Evolutionary conservation across 2,329 filamentous ascomycete genomes (phyloP), one percentile per base, ranked within the genome.

Genomic region (Aspergillus viridinutans): DNA sequence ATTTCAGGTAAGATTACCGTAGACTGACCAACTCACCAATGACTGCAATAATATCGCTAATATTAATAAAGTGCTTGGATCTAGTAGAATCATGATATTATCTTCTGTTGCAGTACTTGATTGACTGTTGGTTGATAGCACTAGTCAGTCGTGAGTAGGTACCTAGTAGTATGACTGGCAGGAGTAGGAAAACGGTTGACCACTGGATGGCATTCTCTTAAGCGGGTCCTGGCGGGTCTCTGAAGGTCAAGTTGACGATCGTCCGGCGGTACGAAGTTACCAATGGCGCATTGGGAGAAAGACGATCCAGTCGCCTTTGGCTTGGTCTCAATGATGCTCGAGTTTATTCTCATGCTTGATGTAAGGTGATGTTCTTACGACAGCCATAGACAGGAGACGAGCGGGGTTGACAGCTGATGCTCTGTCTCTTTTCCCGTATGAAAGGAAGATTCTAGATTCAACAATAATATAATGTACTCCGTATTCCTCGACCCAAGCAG

Each of bases 241-340:
- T 55, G 35, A 48, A 54, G 53, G 49, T 60, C 38, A 54, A 52
- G 57, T 54, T 60, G 60, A 62, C 12, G 43, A 47, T 58, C 59
- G 32, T 59, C 56, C 49, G 48, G 29, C 52, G 50, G 55, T 57
- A 9, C 61, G 25, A 58, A 55, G 58, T 50, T 56, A 28, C 47
- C 4, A 23, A 5, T 4, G 42, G 42, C 42, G 23, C 43, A 23
- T 14, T 21, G 23, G 23, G 23, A 14, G 43, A 26, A 47, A 47
- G 23, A 26, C 10, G 21, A 23, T 38, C 32, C 43, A 26, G 23
- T 47, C 23, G 43, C 23, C 42, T 26, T 17, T 17, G 32, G 17
- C 43, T 47, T 12, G 43, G 43, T 38, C 32, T 38, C 6, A 38
- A 7, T 38, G 32, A 38, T 7, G 5, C 32, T 38, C 14, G 29